Percentiles rank a stretch among this genome's conserved stretches.
Conservation (phyloP, 371 early-diverging fungal genomes). For the Mortierella sp. region DNA sequence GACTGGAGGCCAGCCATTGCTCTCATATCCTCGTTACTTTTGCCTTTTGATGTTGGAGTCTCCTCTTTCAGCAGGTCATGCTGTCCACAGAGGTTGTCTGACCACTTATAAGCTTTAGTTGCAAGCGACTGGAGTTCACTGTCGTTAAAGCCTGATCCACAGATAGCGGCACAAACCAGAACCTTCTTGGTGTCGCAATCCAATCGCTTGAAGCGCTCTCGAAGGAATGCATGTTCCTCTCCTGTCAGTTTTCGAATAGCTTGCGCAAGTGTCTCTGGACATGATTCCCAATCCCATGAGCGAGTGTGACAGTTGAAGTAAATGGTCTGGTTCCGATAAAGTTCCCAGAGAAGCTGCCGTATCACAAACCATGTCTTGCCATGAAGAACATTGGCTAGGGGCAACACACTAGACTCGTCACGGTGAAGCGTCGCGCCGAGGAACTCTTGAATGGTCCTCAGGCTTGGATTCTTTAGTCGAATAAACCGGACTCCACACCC, state of each 20-base stretch:
- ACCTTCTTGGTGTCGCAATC: slow-evolving; percentile 39
- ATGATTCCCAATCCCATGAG: slow-evolving; percentile 41
- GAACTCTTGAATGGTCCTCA: slow-evolving; percentile 34
- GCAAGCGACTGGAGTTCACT: slow-evolving; percentile 36
- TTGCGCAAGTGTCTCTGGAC: slow-evolving; percentile 23
- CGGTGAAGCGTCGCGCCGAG: slow-evolving; percentile 21
- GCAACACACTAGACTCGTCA: slow-evolving; percentile 13
- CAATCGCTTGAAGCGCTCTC: slow-evolving; percentile 25
- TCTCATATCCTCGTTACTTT: slow-evolving; percentile 19
- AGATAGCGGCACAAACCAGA: slow-evolving; percentile 44
- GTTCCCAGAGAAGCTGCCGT: slow-evolving; percentile 42
- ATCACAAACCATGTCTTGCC: slow-evolving; percentile 43
- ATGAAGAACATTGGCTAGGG: slow-evolving; percentile 35
- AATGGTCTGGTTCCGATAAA: slow-evolving; percentile 23
- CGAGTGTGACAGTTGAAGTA: slow-evolving; percentile 1
- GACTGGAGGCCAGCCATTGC: slow-evolving; percentile 48
- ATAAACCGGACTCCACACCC: slow-evolving; percentile 42
- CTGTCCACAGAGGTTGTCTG: background rate
- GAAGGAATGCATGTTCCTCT: slow-evolving; percentile 17
- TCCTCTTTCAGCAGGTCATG: background rate
- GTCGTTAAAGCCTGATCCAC: slow-evolving; percentile 33
- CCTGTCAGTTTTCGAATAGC: slow-evolving; percentile 39
- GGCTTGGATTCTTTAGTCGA: slow-evolving; percentile 24
- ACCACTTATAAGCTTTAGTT: slow-evolving; percentile 17
- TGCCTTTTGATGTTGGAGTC: background rate